Conservation (phyloP, 331 rosid species). For the Malus hybrid region DNA sequence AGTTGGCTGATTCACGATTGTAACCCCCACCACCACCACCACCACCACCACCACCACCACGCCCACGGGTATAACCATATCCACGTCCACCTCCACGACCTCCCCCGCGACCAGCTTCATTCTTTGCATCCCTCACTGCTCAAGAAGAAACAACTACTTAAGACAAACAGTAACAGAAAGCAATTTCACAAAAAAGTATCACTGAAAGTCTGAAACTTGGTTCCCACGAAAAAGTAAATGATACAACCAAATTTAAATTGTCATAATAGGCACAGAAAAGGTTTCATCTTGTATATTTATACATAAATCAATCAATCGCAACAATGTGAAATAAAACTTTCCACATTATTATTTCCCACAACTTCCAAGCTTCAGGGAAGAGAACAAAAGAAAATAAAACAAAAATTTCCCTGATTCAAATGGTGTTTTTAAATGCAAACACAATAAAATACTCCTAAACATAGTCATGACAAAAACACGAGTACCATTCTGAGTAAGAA, state of each 20-base stretch:
- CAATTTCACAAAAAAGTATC: background rate
- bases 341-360: background rate
- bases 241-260: background rate
- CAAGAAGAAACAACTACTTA: background rate
- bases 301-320: background rate
- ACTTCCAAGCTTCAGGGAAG: background rate
- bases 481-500: background rate
- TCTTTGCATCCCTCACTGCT: conserved; percentile 69
- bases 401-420: background rate
- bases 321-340: background rate
- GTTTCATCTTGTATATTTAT: no score
- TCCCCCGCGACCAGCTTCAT: conserved; percentile 53
- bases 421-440: background rate
- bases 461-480: background rate
- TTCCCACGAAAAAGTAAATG: background rate
- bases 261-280: background rate
- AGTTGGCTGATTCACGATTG: conserved; percentile 37
- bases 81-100: conserved; percentile 73
- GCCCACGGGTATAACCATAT: conserved; percentile 43
- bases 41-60: conserved; percentile 26
- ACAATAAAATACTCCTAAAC: background rate
- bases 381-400: background rate
- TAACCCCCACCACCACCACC: conserved; percentile 21
- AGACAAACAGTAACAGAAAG: background rate
- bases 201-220: background rate